Base-by-base conservation (phyloP, 345 rosid species). In the Balakata baccata region DNA sequence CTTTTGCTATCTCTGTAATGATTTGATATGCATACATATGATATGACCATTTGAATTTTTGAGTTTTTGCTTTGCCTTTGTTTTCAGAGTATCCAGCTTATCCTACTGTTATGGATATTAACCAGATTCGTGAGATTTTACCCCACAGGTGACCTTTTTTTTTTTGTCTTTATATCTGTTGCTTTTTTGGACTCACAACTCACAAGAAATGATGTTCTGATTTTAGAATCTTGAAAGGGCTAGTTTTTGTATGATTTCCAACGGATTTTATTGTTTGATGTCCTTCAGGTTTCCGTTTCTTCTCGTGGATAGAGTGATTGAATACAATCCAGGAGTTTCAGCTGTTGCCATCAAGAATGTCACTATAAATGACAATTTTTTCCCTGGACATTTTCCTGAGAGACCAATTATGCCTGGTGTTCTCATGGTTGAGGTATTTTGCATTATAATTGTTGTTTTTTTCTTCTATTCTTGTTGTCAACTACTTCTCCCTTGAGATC, bases 341-440 rank as follows among this genome's bases (percentile, higher is more conserved):
- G 98, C 87, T 54, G 99, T 93, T 72, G 98, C 87, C 63, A 93
- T 96, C 43, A 96, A 96, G 84, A 96, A 96, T 68, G 99, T 96
- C 38, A 96, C 99, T 2, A 96, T 93, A 14, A 96, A 96, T 77
- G 99, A 96, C 75, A 96, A 91, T 85, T 96, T 96, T 83, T 96
- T 96, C 74, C 99, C 99, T 69, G 99, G 99, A 0, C 99, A 96
- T 84, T 96, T 96, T 65, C 99, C 99, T 65, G 97, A 90, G 81
- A 87, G 99, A 72, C 99, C 99, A 3, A 96, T 96, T 1, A 93
- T 96, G 99, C 99, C 99, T 69, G 98, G 98, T 63, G 99, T 96
- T 61, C 98, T 96, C 83, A 96, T 93, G 98, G 87, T 96, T 81
- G 99, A 93, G 98, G 98, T 92, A 82, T 13, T 59, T 7, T 39